Evolutionary conservation across 2,329 filamentous ascomycete genomes (phyloP).

Genomic region (Aureobasidium leucospermi): DNA sequence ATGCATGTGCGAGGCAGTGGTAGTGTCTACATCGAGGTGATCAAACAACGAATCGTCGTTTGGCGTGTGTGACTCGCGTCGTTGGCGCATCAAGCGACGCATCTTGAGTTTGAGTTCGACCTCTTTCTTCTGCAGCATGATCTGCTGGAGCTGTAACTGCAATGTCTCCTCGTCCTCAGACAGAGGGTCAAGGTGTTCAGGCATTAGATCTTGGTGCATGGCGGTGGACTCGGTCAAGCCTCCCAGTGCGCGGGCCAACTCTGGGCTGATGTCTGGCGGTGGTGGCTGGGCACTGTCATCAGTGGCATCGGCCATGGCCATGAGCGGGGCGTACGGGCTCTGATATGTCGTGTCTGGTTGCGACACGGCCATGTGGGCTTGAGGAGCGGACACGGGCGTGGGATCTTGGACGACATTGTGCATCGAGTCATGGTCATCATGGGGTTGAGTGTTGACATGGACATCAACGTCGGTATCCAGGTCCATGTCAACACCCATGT

Average conservation of each 20-base stretch:
- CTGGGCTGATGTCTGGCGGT: conserved; percentile 16
- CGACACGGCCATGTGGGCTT: not conserved
- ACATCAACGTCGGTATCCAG: not conserved
- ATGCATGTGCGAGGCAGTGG: not conserved
- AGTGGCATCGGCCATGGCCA: conserved; percentile 20
- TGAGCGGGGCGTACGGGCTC: conserved; percentile 27
- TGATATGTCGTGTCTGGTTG: conserved; percentile 21
- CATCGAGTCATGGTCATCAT: conserved; percentile 9
- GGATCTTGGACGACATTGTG: conserved; percentile 16
- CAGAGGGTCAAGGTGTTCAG: conserved; percentile 17
- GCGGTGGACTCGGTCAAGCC: not conserved
- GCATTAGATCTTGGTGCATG: conserved; percentile 11
- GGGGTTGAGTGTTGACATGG: not conserved
- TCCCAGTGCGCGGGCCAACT: conserved; percentile 13
- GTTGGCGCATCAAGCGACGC: conserved; percentile 24
- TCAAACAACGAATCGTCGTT: conserved; percentile 7
- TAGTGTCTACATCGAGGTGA: not conserved
- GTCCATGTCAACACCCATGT: not conserved
- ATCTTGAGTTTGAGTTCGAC: conserved; percentile 31
- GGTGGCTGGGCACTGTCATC: conserved; percentile 16
- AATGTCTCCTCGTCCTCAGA: conserved; percentile 30
- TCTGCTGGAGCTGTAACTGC: conserved; percentile 29
- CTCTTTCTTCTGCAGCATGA: conserved; percentile 29
- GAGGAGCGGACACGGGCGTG: not conserved
- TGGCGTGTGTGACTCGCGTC: conserved; percentile 3